Percentiles rank a stretch among this genome's conserved stretches.
Evolutionary conservation across 345 rosid species (phyloP).

Genomic region (Triadica sebifera): DNA sequence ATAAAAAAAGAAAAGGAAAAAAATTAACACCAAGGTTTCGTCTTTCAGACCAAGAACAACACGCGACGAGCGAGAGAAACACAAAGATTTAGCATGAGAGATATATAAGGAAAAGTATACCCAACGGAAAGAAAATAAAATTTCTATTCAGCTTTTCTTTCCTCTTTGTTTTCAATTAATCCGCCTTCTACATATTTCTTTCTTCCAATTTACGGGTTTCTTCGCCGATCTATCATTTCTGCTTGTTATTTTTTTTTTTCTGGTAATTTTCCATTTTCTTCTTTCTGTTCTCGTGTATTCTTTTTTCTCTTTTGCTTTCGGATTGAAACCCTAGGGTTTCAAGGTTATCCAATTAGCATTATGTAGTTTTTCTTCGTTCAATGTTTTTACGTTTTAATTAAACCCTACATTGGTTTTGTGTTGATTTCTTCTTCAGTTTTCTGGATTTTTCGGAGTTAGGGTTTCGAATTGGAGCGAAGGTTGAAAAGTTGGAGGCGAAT

Average conservation of each 20-base stretch:
- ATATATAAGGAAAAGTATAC: background rate
- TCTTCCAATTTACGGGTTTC: slow-evolving; percentile 26
- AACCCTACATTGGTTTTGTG: slow-evolving; percentile 51
- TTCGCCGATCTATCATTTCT: slow-evolving; percentile 41
- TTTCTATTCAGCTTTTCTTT: slow-evolving; percentile 24
- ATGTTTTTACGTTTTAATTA: slow-evolving; percentile 13
- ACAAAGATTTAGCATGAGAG: slow-evolving; percentile 27
- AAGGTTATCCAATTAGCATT: slow-evolving; percentile 1
- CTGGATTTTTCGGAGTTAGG: slow-evolving; percentile 27
- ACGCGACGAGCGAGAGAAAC: slow-evolving; percentile 29
- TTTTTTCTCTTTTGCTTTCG: background rate
- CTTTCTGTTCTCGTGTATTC: too few relatives aligned
- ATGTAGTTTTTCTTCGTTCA: slow-evolving; percentile 5
- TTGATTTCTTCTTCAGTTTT: slow-evolving; percentile 26
- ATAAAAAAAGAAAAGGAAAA: background rate
- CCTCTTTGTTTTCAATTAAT: slow-evolving; percentile 32
- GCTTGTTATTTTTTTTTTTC: slow-evolving; percentile 11
- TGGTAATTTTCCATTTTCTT: slow-evolving; percentile 23
- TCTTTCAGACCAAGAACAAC: slow-evolving; percentile 50
- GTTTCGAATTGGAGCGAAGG: slow-evolving; percentile 32
- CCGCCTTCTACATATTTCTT: slow-evolving; percentile 21
- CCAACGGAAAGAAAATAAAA: background rate
- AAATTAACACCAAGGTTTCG: slow-evolving; percentile 42
- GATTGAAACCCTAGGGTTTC: slow-evolving; percentile 39
- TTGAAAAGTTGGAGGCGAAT: slow-evolving; percentile 9